These are phyloP conservation scores for Suaeda aralocaspica DNA, from an alignment of 148 eudicot genomes.

Conservation along the genomic window DNA sequence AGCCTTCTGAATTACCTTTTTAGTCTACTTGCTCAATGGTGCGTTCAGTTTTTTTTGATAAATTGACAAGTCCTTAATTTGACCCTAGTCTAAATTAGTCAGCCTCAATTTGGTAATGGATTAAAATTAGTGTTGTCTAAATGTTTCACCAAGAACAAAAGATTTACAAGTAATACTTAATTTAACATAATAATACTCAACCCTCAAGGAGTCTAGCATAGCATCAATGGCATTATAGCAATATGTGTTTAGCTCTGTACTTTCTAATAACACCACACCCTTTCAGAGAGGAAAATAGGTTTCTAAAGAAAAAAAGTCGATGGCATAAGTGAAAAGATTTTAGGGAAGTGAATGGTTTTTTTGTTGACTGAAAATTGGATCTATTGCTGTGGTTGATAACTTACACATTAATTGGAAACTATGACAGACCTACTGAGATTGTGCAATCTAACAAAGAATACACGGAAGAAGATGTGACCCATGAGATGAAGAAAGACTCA, in stretches of 20 bases:
- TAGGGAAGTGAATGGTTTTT: background rate
- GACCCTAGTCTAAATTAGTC: background rate
- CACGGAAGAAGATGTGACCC: slow-evolving; percentile 86
- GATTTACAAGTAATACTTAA: too few relatives aligned
- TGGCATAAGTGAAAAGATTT: background rate
- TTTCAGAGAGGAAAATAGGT: too few relatives aligned
- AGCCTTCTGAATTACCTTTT: background rate
- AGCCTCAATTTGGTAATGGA: background rate
- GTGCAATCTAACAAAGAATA: slow-evolving; percentile 72
- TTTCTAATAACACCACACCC: too few relatives aligned
- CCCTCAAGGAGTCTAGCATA: too few relatives aligned
- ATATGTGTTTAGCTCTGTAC: background rate
- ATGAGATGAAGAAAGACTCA: slow-evolving; percentile 52
- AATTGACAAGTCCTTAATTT: background rate
- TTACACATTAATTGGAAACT: background rate
- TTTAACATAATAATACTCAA: too few relatives aligned
- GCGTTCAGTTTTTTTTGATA: background rate
- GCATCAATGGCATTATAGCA: background rate
- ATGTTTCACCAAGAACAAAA: too few relatives aligned
- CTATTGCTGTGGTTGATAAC: background rate
- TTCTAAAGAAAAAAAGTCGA: too few relatives aligned
- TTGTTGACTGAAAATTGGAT: background rate
- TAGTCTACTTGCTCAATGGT: background rate
- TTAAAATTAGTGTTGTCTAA: background rate
- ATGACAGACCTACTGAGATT: slow-evolving; percentile 71